Evolutionary conservation across 2,329 filamentous ascomycete species (phyloP), one percentile per base, ranked within the genome.

Genomic region (Trichoderma guizhouense): DNA sequence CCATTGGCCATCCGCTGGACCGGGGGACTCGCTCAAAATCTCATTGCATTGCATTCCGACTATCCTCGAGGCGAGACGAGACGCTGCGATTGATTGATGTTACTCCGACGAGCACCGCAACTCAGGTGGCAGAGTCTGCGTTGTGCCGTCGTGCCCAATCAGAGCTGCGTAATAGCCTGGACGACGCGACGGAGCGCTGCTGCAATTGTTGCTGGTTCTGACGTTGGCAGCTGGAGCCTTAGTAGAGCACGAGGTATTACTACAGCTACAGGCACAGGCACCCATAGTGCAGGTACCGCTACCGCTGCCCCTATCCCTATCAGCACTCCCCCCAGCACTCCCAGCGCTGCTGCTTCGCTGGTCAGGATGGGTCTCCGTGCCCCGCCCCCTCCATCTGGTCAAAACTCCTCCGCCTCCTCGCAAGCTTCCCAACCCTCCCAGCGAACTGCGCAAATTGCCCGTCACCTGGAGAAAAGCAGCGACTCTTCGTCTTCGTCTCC

Each of bases 401-500:
- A 69, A 72, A 72, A 71, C 72, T 71, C 72, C 75, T 77, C 75
- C 74, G 73, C 75, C 69, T 62, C 71, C 75, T 72, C 65, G 70
- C 68, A 72, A 75, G 76, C 77, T 64, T 76, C 78, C 79, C 86
- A 86, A 83, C 82, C 86, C 78, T 82, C 83, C 75, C 83, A 79
- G 75, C 83, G 86, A 75, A 86, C 86, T 73, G 82, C 84, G 61
- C 86, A 88, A 80, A 84, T 89, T 75, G 86, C 87, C 79, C 84
- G 86, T 73, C 87, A 89, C 76, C 80, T 89, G 72, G 64, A 72
- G 39, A 68, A 70, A 58, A 14, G 70, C 64, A 65, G 62, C 47
- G 36, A 68, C 32, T 62, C 72, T 47, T 69, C 75, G 43, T 76
- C 79, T 32, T 64, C 76, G 24, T 70, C 75, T 65, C 68, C 76